Base-by-base conservation (phyloP, 345 rosid species). In the Salix arbutifolia region DNA sequence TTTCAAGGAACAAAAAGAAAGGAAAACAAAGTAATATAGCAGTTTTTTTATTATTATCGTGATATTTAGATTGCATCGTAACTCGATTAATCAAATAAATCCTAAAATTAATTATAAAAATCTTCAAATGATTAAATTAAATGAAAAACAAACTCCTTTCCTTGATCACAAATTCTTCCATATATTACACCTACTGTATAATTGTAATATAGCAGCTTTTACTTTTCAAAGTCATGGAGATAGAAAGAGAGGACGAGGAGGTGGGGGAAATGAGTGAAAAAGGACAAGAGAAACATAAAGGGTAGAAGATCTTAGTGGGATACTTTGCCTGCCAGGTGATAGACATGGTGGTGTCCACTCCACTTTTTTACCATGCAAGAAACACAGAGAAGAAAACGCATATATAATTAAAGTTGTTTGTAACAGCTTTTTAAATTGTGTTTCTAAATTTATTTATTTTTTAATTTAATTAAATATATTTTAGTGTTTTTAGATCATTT, bases 321-420 rank as follows among this genome's bases (percentile, higher is more conserved):
- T 93, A 83, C 86, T 89, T 86, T 91, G 89, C 85, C 91, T 76
- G 53, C 60, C 84, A 76, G 74, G 80, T 74, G 85, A 80, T 86
- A 75, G 70, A 85, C 93, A 88, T 83, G 33, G 76, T 87, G 84
- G 87, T 83, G 79, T 84, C 92, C 83, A 78, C 83, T 82, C 79
- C 74, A 80, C 75, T 80, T 87, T 83, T 85, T 74, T 78, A 65
- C 77, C 42, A 31, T 80, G 75, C 85, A 78, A 75, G 74, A 38
- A 81, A 79, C 75, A 50, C 37, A 30, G 66, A 74, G 48, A 52
- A 67, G 18, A 35, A 37, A 4, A 26, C 30, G 37, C 26, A 19
- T 3, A 11, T 42, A 42, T 42, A 64, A 33, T 28, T 28, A n/a
- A n/a, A n/a, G n/a, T n/a, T n/a, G n/a, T n/a, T n/a, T n/a, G n/a